Conservation (phyloP, 2,329 filamentous ascomycete genomes). For the Corinectria fuckeliana region DNA sequence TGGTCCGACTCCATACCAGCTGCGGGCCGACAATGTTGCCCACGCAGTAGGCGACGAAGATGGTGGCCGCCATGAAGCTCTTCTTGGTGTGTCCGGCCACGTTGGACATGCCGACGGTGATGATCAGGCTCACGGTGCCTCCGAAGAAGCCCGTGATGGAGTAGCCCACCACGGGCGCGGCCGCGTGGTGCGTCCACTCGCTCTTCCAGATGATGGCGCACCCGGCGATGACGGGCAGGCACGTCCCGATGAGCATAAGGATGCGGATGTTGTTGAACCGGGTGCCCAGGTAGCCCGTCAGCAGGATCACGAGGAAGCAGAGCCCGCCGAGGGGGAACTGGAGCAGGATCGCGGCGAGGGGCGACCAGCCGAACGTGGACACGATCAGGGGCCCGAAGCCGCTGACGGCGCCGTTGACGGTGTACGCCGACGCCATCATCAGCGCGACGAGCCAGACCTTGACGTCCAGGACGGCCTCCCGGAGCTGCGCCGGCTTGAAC, state of each 20-base stretch:
- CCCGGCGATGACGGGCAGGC: constrained; percentile 76
- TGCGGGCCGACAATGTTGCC: constrained; percentile 80
- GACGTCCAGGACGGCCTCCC: constrained; percentile 62
- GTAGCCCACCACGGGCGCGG: constrained; percentile 73
- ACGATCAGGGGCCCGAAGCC: constrained; percentile 77
- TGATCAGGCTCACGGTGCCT: constrained; percentile 67
- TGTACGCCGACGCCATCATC: constrained; percentile 75
- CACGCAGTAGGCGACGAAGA: constrained; percentile 78
- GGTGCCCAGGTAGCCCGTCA: constrained; percentile 69
- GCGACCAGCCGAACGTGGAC: constrained; percentile 71
- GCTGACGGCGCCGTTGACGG: constrained; percentile 73
- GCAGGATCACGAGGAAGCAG: constrained; percentile 70
- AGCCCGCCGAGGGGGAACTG: constrained; percentile 77
- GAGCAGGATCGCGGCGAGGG: constrained; percentile 70
- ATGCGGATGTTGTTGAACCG: constrained; percentile 68
- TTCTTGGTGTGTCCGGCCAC: constrained; percentile 81
- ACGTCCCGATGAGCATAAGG: constrained; percentile 68
- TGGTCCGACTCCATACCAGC: constrained; percentile 71
- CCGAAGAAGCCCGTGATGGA: constrained; percentile 77
- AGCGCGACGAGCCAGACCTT: constrained; percentile 70
- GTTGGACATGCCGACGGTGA: constrained; percentile 65
- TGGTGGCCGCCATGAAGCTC: constrained; percentile 74
- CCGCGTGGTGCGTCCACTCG: constrained; percentile 67
- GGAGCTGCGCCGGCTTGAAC: constrained; percentile 65
- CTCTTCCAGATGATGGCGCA: constrained; percentile 78